phyloP scores from a whole-genome alignment of 345 rosid genomes.

The Rhodamnia rubescens region DNA sequence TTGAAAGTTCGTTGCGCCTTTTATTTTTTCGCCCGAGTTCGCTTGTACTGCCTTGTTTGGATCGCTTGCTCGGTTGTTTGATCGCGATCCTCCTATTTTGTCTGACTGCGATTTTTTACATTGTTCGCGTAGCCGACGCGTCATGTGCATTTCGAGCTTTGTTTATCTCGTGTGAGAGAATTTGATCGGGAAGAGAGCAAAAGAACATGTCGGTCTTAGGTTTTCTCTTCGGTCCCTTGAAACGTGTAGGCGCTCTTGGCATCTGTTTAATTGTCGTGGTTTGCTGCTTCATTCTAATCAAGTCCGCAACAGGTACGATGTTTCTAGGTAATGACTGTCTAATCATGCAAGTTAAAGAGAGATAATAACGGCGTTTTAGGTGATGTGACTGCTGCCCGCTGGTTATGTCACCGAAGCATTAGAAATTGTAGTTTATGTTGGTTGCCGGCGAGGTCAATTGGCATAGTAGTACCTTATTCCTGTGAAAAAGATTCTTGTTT shows the following conservation, averaged over 20 bases:
- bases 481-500: neutral
- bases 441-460: neutral
- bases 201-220: neutral
- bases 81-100: neutral
- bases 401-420: neutral
- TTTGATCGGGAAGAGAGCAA: neutral
- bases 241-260: neutral
- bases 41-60: neutral
- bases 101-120: neutral
- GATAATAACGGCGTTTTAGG: neutral
- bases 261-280: neutral
- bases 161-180: neutral
- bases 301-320: neutral
- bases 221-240: neutral
- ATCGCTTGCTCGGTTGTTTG: neutral
- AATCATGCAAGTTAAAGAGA: neutral
- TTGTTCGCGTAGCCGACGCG: neutral
- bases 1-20: neutral
- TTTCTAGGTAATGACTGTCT: neutral
- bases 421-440: neutral
- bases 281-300: neutral
- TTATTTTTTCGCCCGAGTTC: slow-evolving; percentile 2
- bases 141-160: neutral
- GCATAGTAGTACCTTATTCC: accelerated
- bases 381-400: neutral